These are phyloP conservation scores for Closterium sp. DNA, from an alignment of 139 green algal genomes.

Conservation along the genomic window DNA sequence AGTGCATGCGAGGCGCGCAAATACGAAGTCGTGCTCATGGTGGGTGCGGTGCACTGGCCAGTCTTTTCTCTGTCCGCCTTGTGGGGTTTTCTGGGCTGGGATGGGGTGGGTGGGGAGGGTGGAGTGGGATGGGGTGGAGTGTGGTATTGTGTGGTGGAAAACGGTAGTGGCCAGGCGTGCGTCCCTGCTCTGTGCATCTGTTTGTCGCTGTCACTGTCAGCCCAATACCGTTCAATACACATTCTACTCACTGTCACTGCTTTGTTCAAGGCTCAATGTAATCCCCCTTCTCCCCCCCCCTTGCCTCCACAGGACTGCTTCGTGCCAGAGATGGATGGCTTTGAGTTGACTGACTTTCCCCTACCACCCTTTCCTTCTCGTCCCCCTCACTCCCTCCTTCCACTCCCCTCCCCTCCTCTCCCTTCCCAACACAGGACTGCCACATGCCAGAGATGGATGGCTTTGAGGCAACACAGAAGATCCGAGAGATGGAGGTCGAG, in stretches of 20 bases:
- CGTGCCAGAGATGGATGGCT: too few species aligned
- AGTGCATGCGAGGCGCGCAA: not conserved
- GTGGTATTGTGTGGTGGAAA: not conserved
- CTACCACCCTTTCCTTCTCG: too few species aligned
- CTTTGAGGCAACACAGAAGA: slow-evolving; percentile 26
- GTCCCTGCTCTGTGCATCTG: not conserved
- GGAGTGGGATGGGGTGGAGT: not conserved
- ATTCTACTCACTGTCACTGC: too few species aligned
- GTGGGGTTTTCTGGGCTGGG: not conserved
- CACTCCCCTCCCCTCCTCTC: not conserved
- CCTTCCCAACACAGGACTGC: slow-evolving; percentile 56
- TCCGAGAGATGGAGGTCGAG: slow-evolving; percentile 1
- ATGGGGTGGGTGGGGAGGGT: not conserved
- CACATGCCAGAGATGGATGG: slow-evolving; percentile 29
- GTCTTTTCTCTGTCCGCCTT: not conserved
- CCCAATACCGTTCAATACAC: too few species aligned
- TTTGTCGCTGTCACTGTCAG: not conserved
- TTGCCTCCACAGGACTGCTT: too few species aligned
- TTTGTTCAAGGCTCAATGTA: too few species aligned
- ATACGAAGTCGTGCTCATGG: slow-evolving; percentile 26
- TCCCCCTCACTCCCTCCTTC: not conserved
- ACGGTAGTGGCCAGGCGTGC: not conserved
- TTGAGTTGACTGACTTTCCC: not conserved
- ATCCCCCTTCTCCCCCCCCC: too few species aligned
- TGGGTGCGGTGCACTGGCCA: not conserved